These are phyloP conservation scores for Populus ilicifolia DNA, from an alignment of 345 rosid genomes.

Conservation along the genomic window DNA sequence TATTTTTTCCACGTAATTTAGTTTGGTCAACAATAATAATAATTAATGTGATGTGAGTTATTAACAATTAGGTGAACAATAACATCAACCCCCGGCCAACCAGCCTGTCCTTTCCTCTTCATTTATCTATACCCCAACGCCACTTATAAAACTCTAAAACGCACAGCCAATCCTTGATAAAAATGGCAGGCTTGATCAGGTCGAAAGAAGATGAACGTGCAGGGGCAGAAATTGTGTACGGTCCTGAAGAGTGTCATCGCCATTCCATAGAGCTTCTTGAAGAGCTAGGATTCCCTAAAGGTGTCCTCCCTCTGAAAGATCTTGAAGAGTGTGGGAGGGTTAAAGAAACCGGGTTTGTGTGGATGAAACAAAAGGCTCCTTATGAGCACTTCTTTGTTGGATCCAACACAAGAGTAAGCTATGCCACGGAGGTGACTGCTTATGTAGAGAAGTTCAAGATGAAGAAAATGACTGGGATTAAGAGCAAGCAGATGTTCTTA, in stretches of 20 bases:
- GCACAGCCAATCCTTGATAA: not conserved
- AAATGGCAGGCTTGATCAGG: constrained; percentile 35
- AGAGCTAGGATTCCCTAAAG: constrained; percentile 86
- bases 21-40: no score
- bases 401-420: constrained; percentile 60
- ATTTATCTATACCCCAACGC: not conserved
- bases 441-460: constrained; percentile 74
- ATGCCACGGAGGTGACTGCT: constrained; percentile 67
- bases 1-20: no score
- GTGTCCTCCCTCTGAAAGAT: constrained; percentile 77
- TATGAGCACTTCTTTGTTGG: constrained; percentile 68
- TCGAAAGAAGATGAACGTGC: constrained; percentile 39
- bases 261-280: constrained; percentile 66
- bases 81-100: constrained; percentile 14
- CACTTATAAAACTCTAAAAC: not conserved
- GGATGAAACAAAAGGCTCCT: constrained; percentile 83
- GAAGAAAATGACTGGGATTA: constrained; percentile 90
- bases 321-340: constrained; percentile 86
- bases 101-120: not conserved
- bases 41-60: not conserved
- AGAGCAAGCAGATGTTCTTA: constrained; percentile 76
- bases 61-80: constrained; percentile 8
- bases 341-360: constrained; percentile 73
- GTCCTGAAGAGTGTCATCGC: constrained; percentile 59
- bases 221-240: constrained; percentile 73